A percentile compares a stretch with the other conserved stretches of the same genome.
Evolutionary conservation across 2,329 filamentous ascomycete species (phyloP).

Genomic region (Penicillium sp.): DNA sequence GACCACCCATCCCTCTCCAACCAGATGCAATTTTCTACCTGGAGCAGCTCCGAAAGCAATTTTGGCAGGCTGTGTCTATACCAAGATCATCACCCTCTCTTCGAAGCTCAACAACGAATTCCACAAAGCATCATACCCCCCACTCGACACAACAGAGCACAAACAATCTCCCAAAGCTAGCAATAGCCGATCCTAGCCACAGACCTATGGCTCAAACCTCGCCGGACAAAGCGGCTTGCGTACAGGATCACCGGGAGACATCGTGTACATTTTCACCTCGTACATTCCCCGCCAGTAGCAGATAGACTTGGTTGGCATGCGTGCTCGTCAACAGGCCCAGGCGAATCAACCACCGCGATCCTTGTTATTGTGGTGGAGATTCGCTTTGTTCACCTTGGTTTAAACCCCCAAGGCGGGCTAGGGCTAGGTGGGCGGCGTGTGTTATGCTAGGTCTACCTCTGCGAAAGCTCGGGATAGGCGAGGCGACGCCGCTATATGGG

Average conservation of each 20-base stretch:
- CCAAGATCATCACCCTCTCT: not conserved
- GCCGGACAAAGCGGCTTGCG: constrained; percentile 2
- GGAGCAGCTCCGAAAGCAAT: not conserved
- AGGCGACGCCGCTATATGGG: constrained; percentile 35
- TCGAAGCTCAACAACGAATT: not conserved
- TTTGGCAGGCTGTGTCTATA: not conserved
- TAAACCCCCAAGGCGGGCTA: not conserved
- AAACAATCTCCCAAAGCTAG: constrained; percentile 4
- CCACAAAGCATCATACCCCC: not conserved
- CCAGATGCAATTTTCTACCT: not conserved
- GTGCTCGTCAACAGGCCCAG: not conserved
- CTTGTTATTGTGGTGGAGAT: not conserved
- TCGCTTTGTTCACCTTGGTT: not conserved
- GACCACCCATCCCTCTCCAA: not conserved
- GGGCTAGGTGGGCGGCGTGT: constrained; percentile 13
- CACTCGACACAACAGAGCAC: constrained; percentile 11
- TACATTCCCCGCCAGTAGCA: not conserved
- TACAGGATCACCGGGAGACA: constrained; percentile 11
- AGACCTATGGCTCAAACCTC: constrained; percentile 20
- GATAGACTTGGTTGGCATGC: not conserved
- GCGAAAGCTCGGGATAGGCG: not conserved
- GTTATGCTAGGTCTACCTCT: constrained; percentile 11
- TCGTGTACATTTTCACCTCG: constrained; percentile 23
- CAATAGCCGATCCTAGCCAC: constrained; percentile 16
- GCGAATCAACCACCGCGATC: not conserved